Evolutionary conservation across 306 rosid genomes (phyloP).

Genomic region (Comarum palustre): DNA sequence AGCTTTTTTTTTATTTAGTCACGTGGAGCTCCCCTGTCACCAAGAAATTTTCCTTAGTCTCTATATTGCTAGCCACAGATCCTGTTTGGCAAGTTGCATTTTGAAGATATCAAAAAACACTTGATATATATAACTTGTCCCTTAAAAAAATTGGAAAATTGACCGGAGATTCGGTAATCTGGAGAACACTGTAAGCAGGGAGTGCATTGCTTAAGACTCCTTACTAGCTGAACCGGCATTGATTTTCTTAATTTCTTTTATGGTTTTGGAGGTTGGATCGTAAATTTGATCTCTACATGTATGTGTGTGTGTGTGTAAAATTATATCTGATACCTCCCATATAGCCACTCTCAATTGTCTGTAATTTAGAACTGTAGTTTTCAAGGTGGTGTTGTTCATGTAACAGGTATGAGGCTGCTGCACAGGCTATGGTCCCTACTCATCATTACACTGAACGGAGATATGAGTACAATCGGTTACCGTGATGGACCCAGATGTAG

Average conservation of each 20-base stretch:
- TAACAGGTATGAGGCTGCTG: constrained; percentile 5
- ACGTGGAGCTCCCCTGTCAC: background rate
- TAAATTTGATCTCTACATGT: background rate
- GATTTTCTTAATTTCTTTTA: background rate
- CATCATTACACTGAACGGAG: constrained; percentile 7
- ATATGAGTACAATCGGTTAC: constrained; percentile 5
- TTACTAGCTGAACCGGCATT: background rate
- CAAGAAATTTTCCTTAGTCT: background rate
- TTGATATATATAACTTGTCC: background rate
- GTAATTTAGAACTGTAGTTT: background rate
- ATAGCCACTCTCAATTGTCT: background rate
- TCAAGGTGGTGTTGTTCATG: background rate
- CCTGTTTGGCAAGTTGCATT: background rate
- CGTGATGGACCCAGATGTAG: background rate
- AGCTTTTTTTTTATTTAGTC: background rate
- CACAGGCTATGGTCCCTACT: background rate
- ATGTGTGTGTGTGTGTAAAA: too few relatives aligned
- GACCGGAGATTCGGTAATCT: background rate
- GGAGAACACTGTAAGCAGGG: background rate
- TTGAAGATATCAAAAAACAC: background rate
- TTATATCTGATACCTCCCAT: too few relatives aligned
- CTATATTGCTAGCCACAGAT: constrained; percentile 1
- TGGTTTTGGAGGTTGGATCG: background rate
- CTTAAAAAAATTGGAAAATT: background rate
- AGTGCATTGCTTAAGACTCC: constrained; percentile 7